Evolutionary conservation across 106 monocot genomes (phyloP).

Genomic region (Platanthera zijinensis): DNA sequence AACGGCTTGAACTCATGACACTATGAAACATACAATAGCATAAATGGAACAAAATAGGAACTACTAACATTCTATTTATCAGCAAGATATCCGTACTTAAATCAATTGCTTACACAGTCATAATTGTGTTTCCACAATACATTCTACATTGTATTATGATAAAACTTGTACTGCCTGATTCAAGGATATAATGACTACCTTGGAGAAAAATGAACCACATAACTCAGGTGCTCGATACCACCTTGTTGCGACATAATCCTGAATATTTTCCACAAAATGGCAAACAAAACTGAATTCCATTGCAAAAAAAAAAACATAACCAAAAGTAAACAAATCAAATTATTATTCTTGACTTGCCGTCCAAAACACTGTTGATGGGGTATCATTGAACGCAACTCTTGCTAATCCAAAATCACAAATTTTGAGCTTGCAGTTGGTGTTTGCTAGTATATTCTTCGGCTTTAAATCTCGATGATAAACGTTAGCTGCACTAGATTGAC

Average conservation of each 20-base stretch:
- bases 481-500: slow-evolving; percentile 49
- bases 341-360: slow-evolving; percentile 24
- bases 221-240: slow-evolving; percentile 94
- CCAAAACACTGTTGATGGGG: slow-evolving; percentile 70
- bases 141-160: slow-evolving; percentile 1
- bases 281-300: background rate
- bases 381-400: slow-evolving; percentile 84
- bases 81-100: background rate
- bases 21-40: background rate
- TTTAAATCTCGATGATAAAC: slow-evolving; percentile 88
- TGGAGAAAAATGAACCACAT: slow-evolving; percentile 87
- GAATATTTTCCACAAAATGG: slow-evolving; percentile 5
- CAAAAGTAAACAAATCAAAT: background rate
- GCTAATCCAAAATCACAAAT: slow-evolving; percentile 93
- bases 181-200: slow-evolving; percentile 27
- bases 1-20: too few relatives aligned
- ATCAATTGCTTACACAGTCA: background rate
- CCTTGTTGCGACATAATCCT: slow-evolving; percentile 97
- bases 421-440: slow-evolving; percentile 91
- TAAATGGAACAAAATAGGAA: background rate
- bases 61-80: background rate
- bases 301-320: background rate
- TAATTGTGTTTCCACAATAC: background rate
- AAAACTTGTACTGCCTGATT: background rate
- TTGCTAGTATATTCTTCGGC: slow-evolving; percentile 88